phyloP scores from a whole-genome alignment of 257 asterid genomes.

The Penstemon eatonii region DNA sequence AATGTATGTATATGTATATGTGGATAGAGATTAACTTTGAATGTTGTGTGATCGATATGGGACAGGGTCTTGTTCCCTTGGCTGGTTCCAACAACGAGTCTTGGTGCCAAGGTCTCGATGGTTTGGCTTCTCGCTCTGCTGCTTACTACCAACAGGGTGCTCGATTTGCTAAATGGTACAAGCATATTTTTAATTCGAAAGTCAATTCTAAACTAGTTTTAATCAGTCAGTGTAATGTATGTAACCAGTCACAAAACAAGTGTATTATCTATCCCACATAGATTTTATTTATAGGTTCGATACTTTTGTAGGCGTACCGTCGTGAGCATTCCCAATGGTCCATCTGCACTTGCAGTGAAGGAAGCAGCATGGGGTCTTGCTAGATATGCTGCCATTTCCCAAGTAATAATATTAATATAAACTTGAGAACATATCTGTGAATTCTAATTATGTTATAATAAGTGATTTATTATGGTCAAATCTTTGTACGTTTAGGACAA shows the following conservation, averaged over 20 bases:
- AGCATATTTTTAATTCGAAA: neutral
- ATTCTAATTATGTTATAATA: no score
- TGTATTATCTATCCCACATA: no score
- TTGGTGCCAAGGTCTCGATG: conserved; percentile 34
- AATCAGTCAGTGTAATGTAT: no score
- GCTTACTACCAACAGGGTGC: conserved; percentile 68
- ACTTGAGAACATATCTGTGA: no score
- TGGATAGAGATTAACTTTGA: conserved; percentile 23
- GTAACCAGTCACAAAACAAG: no score
- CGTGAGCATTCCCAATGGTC: conserved; percentile 64
- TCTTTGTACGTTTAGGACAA: conserved; percentile 38
- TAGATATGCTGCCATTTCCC: conserved; percentile 63
- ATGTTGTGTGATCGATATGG: conserved; percentile 19
- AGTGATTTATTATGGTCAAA: no score
- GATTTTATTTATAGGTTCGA: neutral
- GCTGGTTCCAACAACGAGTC: conserved; percentile 57
- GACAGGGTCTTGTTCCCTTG: conserved; percentile 59
- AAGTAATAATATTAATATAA: conserved; percentile 21
- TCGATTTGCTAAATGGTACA: conserved; percentile 53
- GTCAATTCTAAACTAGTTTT: neutral
- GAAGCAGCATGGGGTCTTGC: conserved; percentile 77
- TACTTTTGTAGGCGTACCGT: conserved; percentile 48
- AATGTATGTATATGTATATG: no score
- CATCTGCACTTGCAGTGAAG: conserved; percentile 57
- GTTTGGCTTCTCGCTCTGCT: conserved; percentile 52